Percentiles rank a stretch among this genome's conserved stretches.
Conservation (phyloP, 176 grass and related monocot genomes). For the Otatea glauca region DNA sequence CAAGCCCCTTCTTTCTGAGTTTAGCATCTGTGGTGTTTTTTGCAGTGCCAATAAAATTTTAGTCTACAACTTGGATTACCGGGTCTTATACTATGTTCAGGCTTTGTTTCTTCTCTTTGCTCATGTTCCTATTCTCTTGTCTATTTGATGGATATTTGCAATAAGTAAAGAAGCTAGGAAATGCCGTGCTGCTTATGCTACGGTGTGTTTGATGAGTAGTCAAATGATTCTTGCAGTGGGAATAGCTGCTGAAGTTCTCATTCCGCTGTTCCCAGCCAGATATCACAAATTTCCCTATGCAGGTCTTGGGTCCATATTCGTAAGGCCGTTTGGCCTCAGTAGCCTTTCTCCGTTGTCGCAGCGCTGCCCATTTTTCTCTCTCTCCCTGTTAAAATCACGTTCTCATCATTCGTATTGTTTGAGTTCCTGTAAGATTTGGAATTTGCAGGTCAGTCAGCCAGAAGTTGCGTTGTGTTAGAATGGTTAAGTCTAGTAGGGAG, state of each 20-base stretch:
- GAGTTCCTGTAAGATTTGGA: too few species aligned
- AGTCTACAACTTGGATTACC: background rate
- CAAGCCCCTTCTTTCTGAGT: constrained; percentile 7
- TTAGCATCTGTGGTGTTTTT: constrained; percentile 26
- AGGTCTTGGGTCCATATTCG: too few species aligned
- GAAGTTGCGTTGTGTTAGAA: too few species aligned
- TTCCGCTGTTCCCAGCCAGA: background rate
- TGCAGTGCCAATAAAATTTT: constrained; percentile 27
- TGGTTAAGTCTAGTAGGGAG: too few species aligned
- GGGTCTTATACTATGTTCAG: background rate
- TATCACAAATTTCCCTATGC: too few species aligned
- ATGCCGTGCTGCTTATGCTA: background rate
- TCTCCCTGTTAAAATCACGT: too few species aligned
- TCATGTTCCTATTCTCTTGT: background rate
- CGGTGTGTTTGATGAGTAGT: background rate
- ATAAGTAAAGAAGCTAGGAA: background rate
- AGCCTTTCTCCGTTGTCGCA: too few species aligned
- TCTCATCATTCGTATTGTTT: too few species aligned
- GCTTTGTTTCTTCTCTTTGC: background rate
- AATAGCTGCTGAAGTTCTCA: background rate
- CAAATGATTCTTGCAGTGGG: background rate
- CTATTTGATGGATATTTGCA: background rate
- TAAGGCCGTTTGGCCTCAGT: too few species aligned
- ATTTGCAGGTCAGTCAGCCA: too few species aligned
- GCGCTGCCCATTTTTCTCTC: too few species aligned